Percentiles rank a stretch among this genome's conserved stretches.
Conservation (phyloP, 2,329 filamentous ascomycete species). For the Arthrobotrys iridis region DNA sequence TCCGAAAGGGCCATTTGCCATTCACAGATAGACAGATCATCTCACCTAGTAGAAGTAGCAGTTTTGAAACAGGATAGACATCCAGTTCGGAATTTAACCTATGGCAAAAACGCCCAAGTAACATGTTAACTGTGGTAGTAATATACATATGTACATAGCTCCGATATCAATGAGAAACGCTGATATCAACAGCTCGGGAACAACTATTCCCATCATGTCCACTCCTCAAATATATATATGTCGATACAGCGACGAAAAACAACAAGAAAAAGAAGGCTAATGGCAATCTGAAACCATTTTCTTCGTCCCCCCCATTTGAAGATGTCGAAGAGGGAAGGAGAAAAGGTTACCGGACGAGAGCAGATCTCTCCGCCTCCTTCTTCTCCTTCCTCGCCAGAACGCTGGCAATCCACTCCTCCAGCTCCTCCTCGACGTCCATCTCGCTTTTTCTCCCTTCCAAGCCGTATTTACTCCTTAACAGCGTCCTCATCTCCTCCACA, state of each 20-base stretch:
- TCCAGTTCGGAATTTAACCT: no score
- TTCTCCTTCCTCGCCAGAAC: conserved; percentile 70
- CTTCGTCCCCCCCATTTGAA: not conserved
- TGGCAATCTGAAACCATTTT: not conserved
- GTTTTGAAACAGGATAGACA: no score
- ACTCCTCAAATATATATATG: not conserved
- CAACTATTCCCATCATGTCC: not conserved
- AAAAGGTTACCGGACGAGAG: not conserved
- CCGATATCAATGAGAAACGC: not conserved
- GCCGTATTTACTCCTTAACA: conserved; percentile 64
- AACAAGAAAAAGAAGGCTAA: no score
- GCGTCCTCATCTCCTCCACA: conserved; percentile 71
- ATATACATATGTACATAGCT: conserved; percentile 43
- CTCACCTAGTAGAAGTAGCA: no score
- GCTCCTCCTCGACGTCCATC: conserved; percentile 69
- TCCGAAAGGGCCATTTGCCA: not conserved
- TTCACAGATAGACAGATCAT: no score
- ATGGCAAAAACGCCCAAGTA: no score
- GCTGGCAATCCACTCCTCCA: conserved; percentile 71
- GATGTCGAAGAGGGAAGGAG: not conserved
- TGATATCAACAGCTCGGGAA: not conserved
- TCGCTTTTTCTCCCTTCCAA: conserved; percentile 59
- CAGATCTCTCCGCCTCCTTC: conserved; percentile 60
- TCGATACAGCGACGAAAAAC: no score
- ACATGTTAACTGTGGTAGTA: not conserved